Evolutionary conservation across 345 rosid species (phyloP), one percentile per base, ranked within the genome.

Genomic region (Gossypium stocksii): DNA sequence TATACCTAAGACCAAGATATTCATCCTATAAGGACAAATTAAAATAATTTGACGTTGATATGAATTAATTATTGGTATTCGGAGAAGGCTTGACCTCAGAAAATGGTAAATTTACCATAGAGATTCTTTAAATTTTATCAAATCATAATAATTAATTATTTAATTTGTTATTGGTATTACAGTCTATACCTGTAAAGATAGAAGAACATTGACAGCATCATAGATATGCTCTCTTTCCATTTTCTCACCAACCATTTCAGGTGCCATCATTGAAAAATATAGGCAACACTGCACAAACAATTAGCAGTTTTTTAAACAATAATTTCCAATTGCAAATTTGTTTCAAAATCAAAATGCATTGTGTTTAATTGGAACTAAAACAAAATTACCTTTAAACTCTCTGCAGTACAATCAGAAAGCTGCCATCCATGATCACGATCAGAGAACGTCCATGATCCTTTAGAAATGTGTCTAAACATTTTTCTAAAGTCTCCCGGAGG

Each of bases 401-500:
- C 95, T 20, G 91, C 87, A 15, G 83, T 87, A 71, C 93, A 90
- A 77, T 90, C 92, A 43, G 91, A 83, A 41, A 85, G 88, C 53
- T 82, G 83, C 92, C 89, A 90, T 22, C 92, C 91, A 41, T 88
- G 91, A 75, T 88, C 95, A 77, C 85, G 85, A 76, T 84, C 88
- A 4, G 92, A 86, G 77, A 87, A 87, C 27, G 88, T 77, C 93
- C 93, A 90, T 2, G 84, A 74, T 45, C 96, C 96, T 79, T 90
- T 90, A 0, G 88, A 77, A 60, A 82, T 80, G 57, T 85, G 89
- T 16, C 89, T 77, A 23, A 81, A 84, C 91, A 82, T 89, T 71
- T 79, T 80, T 76, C 62, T 80, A 70, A 77, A 82, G 61, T 90
- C 86, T 10, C 91, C 88, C 11, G 86, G 77, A 75, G 94, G 94